A percentile compares a stretch with the other conserved stretches of the same genome.
Evolutionary conservation across 2,329 filamentous ascomycete species (phyloP).

Genomic region (Stachybotrys chartarum): DNA sequence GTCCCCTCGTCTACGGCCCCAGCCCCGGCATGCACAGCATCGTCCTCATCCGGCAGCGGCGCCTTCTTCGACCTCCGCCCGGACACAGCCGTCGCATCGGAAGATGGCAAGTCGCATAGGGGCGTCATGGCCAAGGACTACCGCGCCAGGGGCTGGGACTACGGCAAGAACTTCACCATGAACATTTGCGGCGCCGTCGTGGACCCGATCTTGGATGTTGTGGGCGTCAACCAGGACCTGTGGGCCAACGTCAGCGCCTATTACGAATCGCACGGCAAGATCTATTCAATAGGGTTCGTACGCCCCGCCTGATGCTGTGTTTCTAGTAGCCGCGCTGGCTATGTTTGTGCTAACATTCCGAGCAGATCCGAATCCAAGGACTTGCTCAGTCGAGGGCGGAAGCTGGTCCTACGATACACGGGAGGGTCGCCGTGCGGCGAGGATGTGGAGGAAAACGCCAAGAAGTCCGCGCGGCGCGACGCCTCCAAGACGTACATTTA

Average conservation of each 20-base stretch:
- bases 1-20: constrained; percentile 30
- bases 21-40: constrained; percentile 46
- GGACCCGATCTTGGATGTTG: constrained; percentile 53
- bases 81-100: constrained; percentile 39
- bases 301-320: background rate
- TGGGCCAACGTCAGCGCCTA: constrained; percentile 76
- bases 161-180: constrained; percentile 73
- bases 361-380: constrained; percentile 39
- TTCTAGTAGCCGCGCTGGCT: background rate
- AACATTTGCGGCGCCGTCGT: constrained; percentile 78
- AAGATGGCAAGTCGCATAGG: constrained; percentile 37
- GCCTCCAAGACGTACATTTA: constrained; percentile 20
- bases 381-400: constrained; percentile 57
- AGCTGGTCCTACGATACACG: constrained; percentile 70
- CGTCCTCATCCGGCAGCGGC: constrained; percentile 45
- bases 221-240: constrained; percentile 52
- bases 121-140: constrained; percentile 41
- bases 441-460: constrained; percentile 26
- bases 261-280: constrained; percentile 58
- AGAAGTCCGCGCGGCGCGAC: constrained; percentile 14
- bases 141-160: constrained; percentile 66
- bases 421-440: constrained; percentile 67
- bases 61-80: constrained; percentile 54
- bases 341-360: constrained; percentile 1
- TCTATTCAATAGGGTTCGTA: constrained; percentile 70